These are phyloP conservation scores for Yamadazyma siamensis DNA, from an alignment of 1,139 yeast genomes.

Conservation along the genomic window DNA sequence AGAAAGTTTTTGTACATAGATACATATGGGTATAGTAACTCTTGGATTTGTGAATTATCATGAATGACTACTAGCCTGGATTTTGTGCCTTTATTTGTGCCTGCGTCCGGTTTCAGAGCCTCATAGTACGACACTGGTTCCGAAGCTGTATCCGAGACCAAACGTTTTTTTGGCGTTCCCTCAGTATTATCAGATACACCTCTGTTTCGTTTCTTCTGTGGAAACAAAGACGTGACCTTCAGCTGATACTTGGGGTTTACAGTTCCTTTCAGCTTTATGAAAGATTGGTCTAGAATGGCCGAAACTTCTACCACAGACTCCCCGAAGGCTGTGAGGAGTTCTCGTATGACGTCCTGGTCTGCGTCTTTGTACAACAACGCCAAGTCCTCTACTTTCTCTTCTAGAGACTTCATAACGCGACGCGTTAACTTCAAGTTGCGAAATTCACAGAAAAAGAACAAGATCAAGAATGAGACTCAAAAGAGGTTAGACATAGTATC, in stretches of 20 bases:
- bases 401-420: conserved; percentile 6
- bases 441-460: conserved; percentile 1
- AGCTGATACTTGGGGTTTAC: conserved; percentile 19
- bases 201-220: no score
- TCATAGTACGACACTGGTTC: no score
- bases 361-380: conserved; percentile 15
- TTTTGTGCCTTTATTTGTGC: conserved; percentile 16
- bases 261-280: conserved; percentile 8
- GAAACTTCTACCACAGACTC: conserved; percentile 33
- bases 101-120: no score
- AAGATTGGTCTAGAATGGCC: conserved; percentile 21
- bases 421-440: conserved; percentile 2
- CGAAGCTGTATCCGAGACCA: not conserved
- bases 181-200: no score
- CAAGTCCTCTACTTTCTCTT: conserved; percentile 13
- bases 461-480: no score
- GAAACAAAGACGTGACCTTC: conserved; percentile 17
- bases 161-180: not conserved
- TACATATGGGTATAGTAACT: conserved; percentile 40
- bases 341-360: conserved; percentile 26
- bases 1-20: conserved; percentile 50
- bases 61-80: conserved; percentile 14
- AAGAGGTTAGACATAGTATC: no score
- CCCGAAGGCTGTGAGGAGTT: conserved; percentile 34
- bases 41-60: conserved; percentile 38